These are phyloP conservation scores for Herpotrichia juniperi DNA, from an alignment of 2,329 filamentous ascomycete species.

Conservation along the genomic window DNA sequence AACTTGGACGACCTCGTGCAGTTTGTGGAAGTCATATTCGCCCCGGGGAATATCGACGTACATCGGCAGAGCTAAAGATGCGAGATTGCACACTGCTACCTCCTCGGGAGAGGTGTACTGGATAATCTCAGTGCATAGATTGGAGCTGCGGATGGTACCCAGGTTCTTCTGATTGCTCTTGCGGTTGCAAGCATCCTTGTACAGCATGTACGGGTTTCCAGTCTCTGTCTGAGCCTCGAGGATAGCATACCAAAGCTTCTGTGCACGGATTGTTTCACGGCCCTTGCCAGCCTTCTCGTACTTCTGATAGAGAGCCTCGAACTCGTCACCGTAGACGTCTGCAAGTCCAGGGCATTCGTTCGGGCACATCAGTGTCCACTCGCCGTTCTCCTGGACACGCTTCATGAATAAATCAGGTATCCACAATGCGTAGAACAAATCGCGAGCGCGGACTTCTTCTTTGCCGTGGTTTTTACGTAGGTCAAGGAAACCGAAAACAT, in stretches of 20 bases:
- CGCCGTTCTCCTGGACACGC: conserved; percentile 93
- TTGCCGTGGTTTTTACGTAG: conserved; percentile 99
- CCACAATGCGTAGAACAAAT: conserved; percentile 97
- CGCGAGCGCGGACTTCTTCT: conserved; percentile 94
- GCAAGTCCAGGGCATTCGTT: conserved; percentile 94
- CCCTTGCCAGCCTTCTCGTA: conserved; percentile 90
- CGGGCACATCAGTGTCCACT: conserved; percentile 98
- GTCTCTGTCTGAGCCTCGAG: conserved; percentile 98
- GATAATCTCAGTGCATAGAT: conserved; percentile 97
- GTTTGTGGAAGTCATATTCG: conserved; percentile 92
- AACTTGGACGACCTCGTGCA: conserved; percentile 92
- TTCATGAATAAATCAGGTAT: conserved; percentile 99
- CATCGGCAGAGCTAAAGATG: conserved; percentile 88
- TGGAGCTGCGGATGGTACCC: conserved; percentile 97
- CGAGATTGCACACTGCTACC: conserved; percentile 97
- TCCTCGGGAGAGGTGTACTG: conserved; percentile 98
- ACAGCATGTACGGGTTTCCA: conserved; percentile 98
- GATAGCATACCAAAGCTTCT: conserved; percentile 99
- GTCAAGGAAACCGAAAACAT: conserved; percentile 97
- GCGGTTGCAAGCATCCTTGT: conserved; percentile 97
- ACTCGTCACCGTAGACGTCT: conserved; percentile 97
- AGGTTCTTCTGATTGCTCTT: conserved; percentile 99
- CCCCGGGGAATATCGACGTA: conserved; percentile 87
- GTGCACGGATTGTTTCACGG: conserved; percentile 89
- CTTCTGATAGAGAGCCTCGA: conserved; percentile 82